Percentiles rank a stretch among this genome's conserved stretches.
Evolutionary conservation across 2,329 filamentous ascomycete species (phyloP).

Genomic region (Chaetomium sp.): DNA sequence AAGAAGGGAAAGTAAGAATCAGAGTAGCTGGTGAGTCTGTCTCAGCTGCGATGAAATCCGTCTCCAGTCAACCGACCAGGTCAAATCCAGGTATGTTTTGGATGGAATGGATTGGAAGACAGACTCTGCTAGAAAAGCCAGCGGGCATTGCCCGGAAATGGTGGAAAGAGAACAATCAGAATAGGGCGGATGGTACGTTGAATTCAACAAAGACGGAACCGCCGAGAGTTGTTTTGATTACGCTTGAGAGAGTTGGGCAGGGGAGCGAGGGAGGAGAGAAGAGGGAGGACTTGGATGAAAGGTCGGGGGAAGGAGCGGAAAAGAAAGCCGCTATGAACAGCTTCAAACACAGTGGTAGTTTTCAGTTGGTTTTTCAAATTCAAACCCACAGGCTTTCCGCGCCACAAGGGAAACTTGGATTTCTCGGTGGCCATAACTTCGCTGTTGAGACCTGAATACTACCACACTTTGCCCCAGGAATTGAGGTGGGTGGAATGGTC

Average conservation of each 20-base stretch:
- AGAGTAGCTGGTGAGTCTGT: background rate
- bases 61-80: background rate
- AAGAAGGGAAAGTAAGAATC: background rate
- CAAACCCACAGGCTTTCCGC: background rate
- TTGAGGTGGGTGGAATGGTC: too few relatives aligned
- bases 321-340: background rate
- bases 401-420: too few relatives aligned
- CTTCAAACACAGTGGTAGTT: background rate
- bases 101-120: background rate
- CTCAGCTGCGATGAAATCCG: background rate
- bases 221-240: background rate
- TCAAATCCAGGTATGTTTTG: background rate
- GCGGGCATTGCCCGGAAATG: background rate
- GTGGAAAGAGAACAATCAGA: background rate
- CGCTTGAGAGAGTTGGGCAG: background rate
- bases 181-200: too few relatives aligned
- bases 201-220: background rate
- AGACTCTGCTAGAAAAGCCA: background rate
- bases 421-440: too few relatives aligned
- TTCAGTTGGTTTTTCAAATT: background rate
- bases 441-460: too few relatives aligned
- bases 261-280: background rate
- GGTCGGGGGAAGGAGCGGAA: background rate
- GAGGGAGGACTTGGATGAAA: background rate
- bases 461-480: too few relatives aligned